Evolutionary conservation across 225 moss, liverwort and hornwort species (phyloP).

Genomic region (Lunularia cruciata): DNA sequence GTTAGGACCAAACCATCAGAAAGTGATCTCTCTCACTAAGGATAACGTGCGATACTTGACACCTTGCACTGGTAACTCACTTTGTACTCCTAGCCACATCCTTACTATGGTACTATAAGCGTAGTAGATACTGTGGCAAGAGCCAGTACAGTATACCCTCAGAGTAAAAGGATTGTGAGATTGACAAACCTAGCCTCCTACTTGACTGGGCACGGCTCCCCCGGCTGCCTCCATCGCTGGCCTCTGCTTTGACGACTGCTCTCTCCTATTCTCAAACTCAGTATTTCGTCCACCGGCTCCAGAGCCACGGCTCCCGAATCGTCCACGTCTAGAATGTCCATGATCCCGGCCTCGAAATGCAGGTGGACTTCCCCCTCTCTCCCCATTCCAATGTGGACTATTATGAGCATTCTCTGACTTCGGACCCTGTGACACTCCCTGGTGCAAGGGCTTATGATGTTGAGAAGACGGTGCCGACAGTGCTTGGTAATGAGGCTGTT

Average conservation of each 20-base stretch:
- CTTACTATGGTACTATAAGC: too few species aligned
- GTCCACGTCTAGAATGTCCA: slow-evolving; percentile 72
- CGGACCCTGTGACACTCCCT: slow-evolving; percentile 37
- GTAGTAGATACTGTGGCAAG: too few species aligned
- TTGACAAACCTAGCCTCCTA: slow-evolving; percentile 69
- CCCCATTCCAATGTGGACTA: slow-evolving; percentile 57
- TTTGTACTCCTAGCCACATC: too few species aligned
- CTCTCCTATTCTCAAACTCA: slow-evolving; percentile 69
- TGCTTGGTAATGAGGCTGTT: slow-evolving; percentile 42
- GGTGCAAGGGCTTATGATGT: slow-evolving; percentile 52
- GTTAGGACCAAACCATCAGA: too few species aligned
- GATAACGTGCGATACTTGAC: too few species aligned
- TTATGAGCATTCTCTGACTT: slow-evolving; percentile 54
- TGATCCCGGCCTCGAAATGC: slow-evolving; percentile 60
- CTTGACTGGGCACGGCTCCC: slow-evolving; percentile 80
- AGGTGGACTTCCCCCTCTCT: slow-evolving; percentile 50
- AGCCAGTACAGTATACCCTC: neutral
- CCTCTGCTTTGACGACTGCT: slow-evolving; percentile 73
- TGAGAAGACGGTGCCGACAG: slow-evolving; percentile 48
- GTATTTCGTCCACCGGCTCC: slow-evolving; percentile 47
- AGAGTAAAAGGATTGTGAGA: neutral
- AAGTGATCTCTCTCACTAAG: too few species aligned
- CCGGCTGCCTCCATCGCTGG: slow-evolving; percentile 79
- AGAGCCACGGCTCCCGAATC: slow-evolving; percentile 60
- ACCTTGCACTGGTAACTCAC: too few species aligned